phyloP scores from a whole-genome alignment of 192 early-diverging fungal genomes.

The Gigaspora rosea region DNA sequence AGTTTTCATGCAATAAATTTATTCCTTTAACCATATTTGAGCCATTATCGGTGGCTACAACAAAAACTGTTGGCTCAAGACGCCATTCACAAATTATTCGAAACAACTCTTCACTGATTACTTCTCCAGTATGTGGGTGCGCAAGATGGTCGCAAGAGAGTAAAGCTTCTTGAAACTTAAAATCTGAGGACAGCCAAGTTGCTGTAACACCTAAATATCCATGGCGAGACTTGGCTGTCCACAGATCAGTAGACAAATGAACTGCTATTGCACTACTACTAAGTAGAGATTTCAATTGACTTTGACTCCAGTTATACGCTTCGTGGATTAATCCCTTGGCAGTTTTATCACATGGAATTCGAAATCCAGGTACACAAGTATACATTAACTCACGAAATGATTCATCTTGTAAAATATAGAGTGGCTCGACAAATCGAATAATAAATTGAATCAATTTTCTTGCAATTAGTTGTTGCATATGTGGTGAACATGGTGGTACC shows the following conservation, averaged over 20 bases:
- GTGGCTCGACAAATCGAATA: neutral
- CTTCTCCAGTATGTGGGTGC: neutral
- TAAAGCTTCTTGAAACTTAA: neutral
- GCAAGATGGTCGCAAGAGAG: neutral
- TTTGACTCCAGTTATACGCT: neutral
- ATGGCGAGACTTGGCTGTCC: neutral
- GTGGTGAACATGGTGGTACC: neutral
- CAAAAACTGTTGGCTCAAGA: neutral
- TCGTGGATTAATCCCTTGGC: neutral
- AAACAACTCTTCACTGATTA: neutral
- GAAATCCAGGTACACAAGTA: neutral
- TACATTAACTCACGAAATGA: neutral
- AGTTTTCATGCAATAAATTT: neutral
- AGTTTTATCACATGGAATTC: neutral
- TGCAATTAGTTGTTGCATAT: slow-evolving; percentile 6
- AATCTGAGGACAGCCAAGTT: neutral
- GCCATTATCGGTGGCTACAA: neutral
- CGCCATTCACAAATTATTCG: neutral
- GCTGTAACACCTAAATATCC: neutral
- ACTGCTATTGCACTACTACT: neutral
- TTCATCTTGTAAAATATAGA: slow-evolving; percentile 6
- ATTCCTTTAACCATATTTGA: neutral
- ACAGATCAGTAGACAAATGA: neutral
- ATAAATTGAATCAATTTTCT: slow-evolving; percentile 10
- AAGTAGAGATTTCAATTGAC: neutral